Conservation (phyloP, 2,329 filamentous ascomycete genomes). For the Claviceps africana region DNA sequence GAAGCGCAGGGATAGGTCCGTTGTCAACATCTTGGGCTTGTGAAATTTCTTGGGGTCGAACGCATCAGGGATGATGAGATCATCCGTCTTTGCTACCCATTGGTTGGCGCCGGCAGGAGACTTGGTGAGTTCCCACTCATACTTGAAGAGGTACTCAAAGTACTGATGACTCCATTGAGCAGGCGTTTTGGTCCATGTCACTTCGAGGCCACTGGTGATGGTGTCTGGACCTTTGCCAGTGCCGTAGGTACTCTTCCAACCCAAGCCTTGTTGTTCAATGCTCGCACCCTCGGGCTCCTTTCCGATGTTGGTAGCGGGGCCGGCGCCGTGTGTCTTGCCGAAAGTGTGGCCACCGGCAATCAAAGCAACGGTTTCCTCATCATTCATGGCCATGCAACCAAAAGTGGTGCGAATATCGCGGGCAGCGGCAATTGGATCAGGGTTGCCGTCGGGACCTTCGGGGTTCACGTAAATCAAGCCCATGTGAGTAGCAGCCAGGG, state of each 20-base stretch:
- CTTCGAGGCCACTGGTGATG: constrained; percentile 65
- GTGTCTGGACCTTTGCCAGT: constrained; percentile 57
- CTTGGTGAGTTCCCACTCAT: constrained; percentile 65
- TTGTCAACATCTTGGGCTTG: constrained; percentile 62
- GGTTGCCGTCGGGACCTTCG: constrained; percentile 58
- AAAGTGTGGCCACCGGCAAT: constrained; percentile 69
- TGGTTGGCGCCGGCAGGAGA: constrained; percentile 64
- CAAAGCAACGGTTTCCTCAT: constrained; percentile 67
- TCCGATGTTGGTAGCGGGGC: constrained; percentile 46
- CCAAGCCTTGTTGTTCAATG: constrained; percentile 55
- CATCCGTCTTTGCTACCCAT: constrained; percentile 58
- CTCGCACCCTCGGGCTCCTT: constrained; percentile 51
- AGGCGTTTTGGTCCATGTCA: constrained; percentile 65
- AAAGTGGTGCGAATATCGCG: constrained; percentile 63
- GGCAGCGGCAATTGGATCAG: constrained; percentile 55
- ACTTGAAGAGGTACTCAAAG: constrained; percentile 65
- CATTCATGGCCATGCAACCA: constrained; percentile 69
- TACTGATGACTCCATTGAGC: constrained; percentile 64
- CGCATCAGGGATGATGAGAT: constrained; percentile 55
- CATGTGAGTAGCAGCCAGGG: constrained; percentile 52
- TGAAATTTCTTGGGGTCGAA: constrained; percentile 59
- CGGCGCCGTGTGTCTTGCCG: constrained; percentile 70
- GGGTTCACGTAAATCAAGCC: constrained; percentile 75
- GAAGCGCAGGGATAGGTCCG: constrained; percentile 56
- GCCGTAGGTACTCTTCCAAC: constrained; percentile 53